phyloP scores from a whole-genome alignment of 768 basidiomycete species.

The Scleroderma citrinum region DNA sequence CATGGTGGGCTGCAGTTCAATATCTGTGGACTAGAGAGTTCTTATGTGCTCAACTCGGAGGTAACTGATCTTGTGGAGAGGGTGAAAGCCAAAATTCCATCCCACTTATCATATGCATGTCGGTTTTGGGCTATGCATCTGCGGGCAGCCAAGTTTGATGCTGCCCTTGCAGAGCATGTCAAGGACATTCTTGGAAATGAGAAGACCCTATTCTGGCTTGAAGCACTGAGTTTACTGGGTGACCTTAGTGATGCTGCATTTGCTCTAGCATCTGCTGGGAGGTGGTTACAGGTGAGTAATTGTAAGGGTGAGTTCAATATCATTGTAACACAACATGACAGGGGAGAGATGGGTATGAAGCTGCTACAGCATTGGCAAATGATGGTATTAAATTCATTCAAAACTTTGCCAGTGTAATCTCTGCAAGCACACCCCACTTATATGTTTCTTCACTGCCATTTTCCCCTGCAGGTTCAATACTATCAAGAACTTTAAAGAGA shows the following conservation, averaged over 20 bases:
- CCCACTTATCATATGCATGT: conserved; percentile 4
- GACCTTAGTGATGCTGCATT: background rate
- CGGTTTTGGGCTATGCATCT: conserved; percentile 8
- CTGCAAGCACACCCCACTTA: conserved; percentile 17
- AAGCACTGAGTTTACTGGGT: background rate
- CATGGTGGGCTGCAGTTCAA: conserved; percentile 27
- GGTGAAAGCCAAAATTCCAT: background rate
- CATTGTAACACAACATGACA: too few relatives aligned
- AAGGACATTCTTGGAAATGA: conserved; percentile 1
- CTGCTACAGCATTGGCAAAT: background rate
- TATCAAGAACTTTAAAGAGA: background rate
- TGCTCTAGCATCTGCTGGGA: background rate
- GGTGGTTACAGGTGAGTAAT: background rate
- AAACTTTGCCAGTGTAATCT: conserved; percentile 9
- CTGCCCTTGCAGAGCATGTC: background rate
- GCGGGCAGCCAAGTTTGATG: background rate
- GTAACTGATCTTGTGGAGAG: conserved; percentile 3
- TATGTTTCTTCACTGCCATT: conserved; percentile 23
- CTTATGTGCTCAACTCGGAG: conserved; percentile 23
- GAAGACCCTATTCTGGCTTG: conserved; percentile 6
- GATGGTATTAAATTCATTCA: conserved; percentile 11
- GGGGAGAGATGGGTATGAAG: background rate
- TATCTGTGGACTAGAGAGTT: too few relatives aligned
- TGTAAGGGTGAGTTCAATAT: background rate
- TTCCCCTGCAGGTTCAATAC: conserved; percentile 20